Conservation (phyloP, 2,329 filamentous ascomycete genomes). For the Onygenales sp. region DNA sequence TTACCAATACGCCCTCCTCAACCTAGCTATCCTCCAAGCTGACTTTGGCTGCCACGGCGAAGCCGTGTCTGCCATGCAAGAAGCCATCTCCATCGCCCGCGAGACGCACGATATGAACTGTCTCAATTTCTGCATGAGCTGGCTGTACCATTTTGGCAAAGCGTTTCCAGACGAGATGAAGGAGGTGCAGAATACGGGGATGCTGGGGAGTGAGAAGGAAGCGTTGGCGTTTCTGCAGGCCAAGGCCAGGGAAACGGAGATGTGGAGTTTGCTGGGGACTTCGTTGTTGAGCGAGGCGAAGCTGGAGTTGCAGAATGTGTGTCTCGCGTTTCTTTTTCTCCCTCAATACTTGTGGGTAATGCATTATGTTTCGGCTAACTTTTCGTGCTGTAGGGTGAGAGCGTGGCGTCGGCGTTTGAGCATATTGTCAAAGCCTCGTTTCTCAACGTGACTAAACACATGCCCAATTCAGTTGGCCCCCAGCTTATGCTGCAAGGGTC, state of each 20-base stretch:
- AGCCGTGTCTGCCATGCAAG: constrained; percentile 87
- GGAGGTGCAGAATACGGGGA: constrained; percentile 59
- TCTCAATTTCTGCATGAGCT: constrained; percentile 89
- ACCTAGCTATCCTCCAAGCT: constrained; percentile 84
- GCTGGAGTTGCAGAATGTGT: constrained; percentile 62
- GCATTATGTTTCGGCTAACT: not conserved
- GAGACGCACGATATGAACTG: constrained; percentile 90
- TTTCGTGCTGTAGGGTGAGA: constrained; percentile 40
- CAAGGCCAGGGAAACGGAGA: constrained; percentile 76
- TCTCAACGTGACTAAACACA: constrained; percentile 65
- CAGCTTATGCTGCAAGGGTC: constrained; percentile 64
- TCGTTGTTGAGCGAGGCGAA: constrained; percentile 81
- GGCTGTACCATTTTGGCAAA: constrained; percentile 91
- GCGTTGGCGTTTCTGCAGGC: constrained; percentile 73
- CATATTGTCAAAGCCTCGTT: constrained; percentile 74
- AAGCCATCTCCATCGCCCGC: constrained; percentile 86
- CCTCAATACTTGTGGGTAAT: too few species aligned
- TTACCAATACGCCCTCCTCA: constrained; percentile 91
- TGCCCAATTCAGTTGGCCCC: constrained; percentile 62
- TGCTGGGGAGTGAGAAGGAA: constrained; percentile 70
- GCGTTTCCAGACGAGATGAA: constrained; percentile 68
- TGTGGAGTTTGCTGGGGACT: constrained; percentile 76
- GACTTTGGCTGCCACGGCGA: constrained; percentile 90
- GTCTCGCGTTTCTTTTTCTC: constrained; percentile 27
- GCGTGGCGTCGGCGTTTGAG: constrained; percentile 57